These are phyloP conservation scores for Hygrophila difformis DNA, from an alignment of 257 asterid genomes.

Conservation along the genomic window DNA sequence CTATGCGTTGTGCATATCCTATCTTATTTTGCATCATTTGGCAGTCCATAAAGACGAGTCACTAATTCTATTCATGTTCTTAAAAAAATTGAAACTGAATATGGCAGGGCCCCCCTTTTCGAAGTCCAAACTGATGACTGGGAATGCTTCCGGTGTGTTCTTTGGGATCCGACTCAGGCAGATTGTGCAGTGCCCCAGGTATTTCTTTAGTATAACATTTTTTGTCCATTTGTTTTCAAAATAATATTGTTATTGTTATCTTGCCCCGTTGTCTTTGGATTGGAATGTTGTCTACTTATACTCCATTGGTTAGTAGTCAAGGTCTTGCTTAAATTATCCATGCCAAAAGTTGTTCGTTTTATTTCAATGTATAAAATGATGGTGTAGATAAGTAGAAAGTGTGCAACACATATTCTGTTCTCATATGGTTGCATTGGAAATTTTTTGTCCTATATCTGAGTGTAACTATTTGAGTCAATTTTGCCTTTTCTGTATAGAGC, in stretches of 20 bases:
- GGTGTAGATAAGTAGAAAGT: not conserved
- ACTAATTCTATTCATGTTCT: slow-evolving; percentile 6
- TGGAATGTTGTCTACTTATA: not conserved
- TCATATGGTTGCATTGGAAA: no score
- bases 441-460: no score
- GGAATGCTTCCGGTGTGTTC: slow-evolving; percentile 73
- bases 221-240: slow-evolving; percentile 1
- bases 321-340: not conserved
- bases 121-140: slow-evolving; percentile 85
- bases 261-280: not conserved
- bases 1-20: slow-evolving; percentile 13
- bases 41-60: not conserved
- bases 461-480: no score
- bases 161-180: slow-evolving; percentile 87
- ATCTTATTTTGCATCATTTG: slow-evolving; percentile 1
- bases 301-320: not conserved
- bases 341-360: not conserved
- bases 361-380: not conserved
- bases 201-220: slow-evolving; percentile 8
- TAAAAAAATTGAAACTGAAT: slow-evolving; percentile 12
- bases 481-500: no score
- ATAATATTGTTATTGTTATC: not conserved
- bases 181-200: slow-evolving; percentile 98
- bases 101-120: slow-evolving; percentile 78
- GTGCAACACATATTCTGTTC: no score